Percentiles rank a stretch among this genome's conserved stretches.
phyloP scores from a whole-genome alignment of 192 early-diverging fungal species.

The Backusella australiensis region DNA sequence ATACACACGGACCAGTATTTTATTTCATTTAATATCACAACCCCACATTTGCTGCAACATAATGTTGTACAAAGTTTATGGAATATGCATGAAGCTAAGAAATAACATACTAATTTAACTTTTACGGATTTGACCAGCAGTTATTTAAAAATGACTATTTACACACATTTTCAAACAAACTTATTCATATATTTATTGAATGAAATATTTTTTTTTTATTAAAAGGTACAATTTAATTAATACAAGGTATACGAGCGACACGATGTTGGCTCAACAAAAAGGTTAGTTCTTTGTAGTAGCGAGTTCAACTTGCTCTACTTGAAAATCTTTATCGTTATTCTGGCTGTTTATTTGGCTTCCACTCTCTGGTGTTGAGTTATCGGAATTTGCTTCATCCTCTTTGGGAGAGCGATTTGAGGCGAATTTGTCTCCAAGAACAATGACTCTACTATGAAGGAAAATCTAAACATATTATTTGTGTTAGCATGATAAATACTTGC shows the following conservation, averaged over 20 bases:
- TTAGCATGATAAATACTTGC: too few relatives aligned
- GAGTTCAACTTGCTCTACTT: background rate
- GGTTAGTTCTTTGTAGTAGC: background rate
- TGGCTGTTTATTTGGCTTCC: background rate
- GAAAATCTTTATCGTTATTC: background rate
- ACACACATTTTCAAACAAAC: background rate
- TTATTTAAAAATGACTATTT: background rate
- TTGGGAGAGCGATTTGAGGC: background rate
- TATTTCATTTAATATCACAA: background rate
- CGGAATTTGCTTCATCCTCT: background rate
- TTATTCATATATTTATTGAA: background rate
- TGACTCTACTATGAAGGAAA: slow-evolving; percentile 6
- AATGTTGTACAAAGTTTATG: background rate
- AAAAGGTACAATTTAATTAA: background rate
- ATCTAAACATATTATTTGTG: background rate
- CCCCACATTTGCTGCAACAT: background rate
- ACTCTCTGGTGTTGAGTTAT: background rate
- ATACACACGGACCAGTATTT: background rate
- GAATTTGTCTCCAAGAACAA: background rate
- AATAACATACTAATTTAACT: too few relatives aligned
- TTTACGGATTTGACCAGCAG: too few relatives aligned
- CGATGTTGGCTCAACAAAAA: background rate
- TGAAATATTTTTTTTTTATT: background rate
- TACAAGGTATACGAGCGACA: background rate
- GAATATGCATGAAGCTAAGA: background rate